Percentiles rank a stretch among this genome's conserved stretches.
phyloP scores from a whole-genome alignment of 495 filamentous ascomycete species.

The Daldinia childiae region DNA sequence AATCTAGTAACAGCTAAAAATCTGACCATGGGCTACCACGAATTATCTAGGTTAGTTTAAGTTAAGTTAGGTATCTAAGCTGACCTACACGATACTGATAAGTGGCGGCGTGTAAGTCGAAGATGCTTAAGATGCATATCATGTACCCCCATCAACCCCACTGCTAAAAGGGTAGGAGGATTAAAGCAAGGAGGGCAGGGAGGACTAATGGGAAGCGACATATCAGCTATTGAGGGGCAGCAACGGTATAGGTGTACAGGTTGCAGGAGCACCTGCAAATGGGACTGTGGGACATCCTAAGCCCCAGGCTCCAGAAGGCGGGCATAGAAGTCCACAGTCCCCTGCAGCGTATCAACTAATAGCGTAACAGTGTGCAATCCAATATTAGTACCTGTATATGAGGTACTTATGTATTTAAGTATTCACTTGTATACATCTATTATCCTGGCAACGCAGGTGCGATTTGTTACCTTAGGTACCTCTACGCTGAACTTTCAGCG shows the following conservation, averaged over 20 bases:
- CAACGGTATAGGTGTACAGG: constrained; percentile 1
- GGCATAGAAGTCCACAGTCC: neutral
- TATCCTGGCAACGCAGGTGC: neutral
- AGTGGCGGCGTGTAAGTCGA: constrained; percentile 24
- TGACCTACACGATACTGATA: constrained; percentile 26
- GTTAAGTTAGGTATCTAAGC: neutral
- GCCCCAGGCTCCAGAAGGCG: constrained; percentile 16
- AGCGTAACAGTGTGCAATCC: neutral
- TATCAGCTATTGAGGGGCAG: neutral
- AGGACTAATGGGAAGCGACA: neutral
- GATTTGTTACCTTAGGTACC: neutral
- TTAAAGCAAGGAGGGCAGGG: neutral
- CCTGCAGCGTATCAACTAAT: constrained; percentile 12
- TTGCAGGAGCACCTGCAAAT: constrained; percentile 5
- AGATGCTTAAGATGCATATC: neutral
- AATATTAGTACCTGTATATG: neutral
- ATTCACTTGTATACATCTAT: neutral
- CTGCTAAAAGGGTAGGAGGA: neutral
- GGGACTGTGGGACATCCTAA: constrained; percentile 22
- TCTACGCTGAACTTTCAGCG: neutral
- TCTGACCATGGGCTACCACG: neutral
- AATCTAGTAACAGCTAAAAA: constrained; percentile 27
- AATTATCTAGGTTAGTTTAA: neutral
- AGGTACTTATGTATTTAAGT: no score
- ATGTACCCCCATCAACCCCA: neutral